Evolutionary conservation across 2,329 filamentous ascomycete species (phyloP).

Genomic region (Sarocladium strictum): DNA sequence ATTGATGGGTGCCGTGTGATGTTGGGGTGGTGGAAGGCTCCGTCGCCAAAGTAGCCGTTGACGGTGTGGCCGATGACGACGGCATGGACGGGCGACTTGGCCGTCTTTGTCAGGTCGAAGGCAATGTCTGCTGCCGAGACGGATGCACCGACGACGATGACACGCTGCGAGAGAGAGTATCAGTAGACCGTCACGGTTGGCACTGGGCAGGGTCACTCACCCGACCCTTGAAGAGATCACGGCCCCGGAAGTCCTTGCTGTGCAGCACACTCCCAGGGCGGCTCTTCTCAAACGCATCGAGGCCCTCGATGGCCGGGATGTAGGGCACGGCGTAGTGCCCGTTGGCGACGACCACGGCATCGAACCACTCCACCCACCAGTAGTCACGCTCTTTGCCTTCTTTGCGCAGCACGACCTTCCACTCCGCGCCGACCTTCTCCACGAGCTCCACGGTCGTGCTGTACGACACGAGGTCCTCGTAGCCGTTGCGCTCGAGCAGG

Average conservation of each 20-base stretch:
- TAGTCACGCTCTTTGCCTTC: constrained; percentile 37
- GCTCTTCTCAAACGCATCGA: constrained; percentile 39
- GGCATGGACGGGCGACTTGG: constrained; percentile 42
- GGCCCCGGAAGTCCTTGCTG: constrained; percentile 46
- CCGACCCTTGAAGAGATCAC: constrained; percentile 38
- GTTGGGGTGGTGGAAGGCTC: constrained; percentile 53
- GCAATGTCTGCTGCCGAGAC: constrained; percentile 60
- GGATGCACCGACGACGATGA: constrained; percentile 58
- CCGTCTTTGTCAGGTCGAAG: constrained; percentile 41
- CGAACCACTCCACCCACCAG: constrained; percentile 59
- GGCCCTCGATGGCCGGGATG: constrained; percentile 41
- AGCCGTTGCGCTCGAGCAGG: constrained; percentile 45
- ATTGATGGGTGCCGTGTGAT: constrained; percentile 44
- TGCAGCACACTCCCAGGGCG: constrained; percentile 46
- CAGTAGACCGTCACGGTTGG: background rate
- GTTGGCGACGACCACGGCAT: constrained; percentile 54
- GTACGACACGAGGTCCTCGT: constrained; percentile 46
- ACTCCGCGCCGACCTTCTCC: constrained; percentile 43
- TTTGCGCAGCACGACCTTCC: constrained; percentile 43
- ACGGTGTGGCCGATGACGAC: constrained; percentile 41
- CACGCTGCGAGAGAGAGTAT: constrained; percentile 34
- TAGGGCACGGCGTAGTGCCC: constrained; percentile 58
- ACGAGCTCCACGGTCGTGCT: constrained; percentile 57
- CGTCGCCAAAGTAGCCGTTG: constrained; percentile 52
- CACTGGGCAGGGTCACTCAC: constrained; percentile 23